Base-by-base conservation (phyloP, 2,329 filamentous ascomycete genomes). In the Colletotrichum tanaceti region DNA sequence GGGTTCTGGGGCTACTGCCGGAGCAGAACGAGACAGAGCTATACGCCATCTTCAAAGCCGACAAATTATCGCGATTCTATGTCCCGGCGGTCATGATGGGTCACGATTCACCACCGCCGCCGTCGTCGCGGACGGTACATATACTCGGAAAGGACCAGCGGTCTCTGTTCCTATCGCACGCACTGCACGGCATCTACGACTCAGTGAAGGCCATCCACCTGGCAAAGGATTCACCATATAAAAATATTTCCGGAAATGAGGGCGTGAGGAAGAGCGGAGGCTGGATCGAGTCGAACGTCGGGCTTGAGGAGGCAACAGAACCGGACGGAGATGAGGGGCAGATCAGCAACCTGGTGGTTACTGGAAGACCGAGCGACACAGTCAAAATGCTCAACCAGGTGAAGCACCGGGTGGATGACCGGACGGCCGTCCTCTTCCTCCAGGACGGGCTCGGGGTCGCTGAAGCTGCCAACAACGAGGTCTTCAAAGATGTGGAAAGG, bases 391-490 rank as follows among this genome's bases (percentile, higher is more conserved):
- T 97, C 28, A 75, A 82, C 4, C 79, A 84, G 0, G 82, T 96
- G 63, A 86, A 84, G 63, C 85, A 93, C 73, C 87, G 93, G 11
- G 80, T 97, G n/a, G 84, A 87, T 50, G 82, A 86, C 3, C 81
- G 88, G 35, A 93, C 91, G 1, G 92, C 93, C 0, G 86, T 97
- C 9, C 89, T 92, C 68, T 86, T 97, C 63, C 78, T 97, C 64
- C 91, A 93, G 65, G 92, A 95, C 71, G 93, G 94, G 1, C 87
- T 98, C 78, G 95, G 96, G 0, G 82, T 93, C 1, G 84, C 93
- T n/a, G 94, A 98, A 57, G 86, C 90, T 57, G 85, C 98, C 47
- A 93, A 93, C 73, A 79, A 85, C 41, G 78, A 85, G 13, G 78
- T 97, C 35, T 98, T 97, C 73, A 85, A 87, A 0, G 86, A 94